phyloP scores from a whole-genome alignment of 176 grass and related monocot genomes.

The Oropetium thomaeum region DNA sequence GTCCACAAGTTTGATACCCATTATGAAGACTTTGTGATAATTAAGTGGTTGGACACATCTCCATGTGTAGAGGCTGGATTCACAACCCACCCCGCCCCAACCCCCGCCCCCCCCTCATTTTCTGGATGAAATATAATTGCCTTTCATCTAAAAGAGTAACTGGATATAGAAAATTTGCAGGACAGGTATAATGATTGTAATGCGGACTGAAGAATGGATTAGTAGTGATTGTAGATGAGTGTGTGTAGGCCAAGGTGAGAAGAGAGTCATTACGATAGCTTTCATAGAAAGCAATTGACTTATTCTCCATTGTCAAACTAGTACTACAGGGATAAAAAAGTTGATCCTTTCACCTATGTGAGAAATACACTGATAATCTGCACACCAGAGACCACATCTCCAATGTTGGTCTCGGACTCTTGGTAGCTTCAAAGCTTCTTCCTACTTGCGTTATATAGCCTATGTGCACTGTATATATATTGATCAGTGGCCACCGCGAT shows the following conservation, averaged over 20 bases:
- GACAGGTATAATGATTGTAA: constrained; percentile 1
- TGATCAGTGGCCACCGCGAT: not conserved
- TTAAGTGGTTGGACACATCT: no score
- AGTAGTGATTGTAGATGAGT: constrained; percentile 35
- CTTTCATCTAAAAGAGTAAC: no score
- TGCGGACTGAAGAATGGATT: constrained; percentile 18
- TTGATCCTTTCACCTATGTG: not conserved
- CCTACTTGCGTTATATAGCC: not conserved
- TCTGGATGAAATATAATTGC: no score
- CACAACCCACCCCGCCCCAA: no score
- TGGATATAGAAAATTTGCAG: not conserved
- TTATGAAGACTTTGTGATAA: no score
- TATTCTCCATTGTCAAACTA: constrained; percentile 12
- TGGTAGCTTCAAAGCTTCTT: not conserved
- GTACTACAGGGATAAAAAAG: not conserved
- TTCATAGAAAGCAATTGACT: constrained; percentile 28
- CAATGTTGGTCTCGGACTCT: constrained; percentile 18
- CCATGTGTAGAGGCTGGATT: no score
- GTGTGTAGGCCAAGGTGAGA: constrained; percentile 17
- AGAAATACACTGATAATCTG: not conserved
- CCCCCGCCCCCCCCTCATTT: no score
- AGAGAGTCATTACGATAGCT: constrained; percentile 24
- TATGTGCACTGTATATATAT: not conserved
- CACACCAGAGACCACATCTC: not conserved
- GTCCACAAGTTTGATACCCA: not conserved